Conservation (phyloP, 306 rosid species). For the Malus domestica region DNA sequence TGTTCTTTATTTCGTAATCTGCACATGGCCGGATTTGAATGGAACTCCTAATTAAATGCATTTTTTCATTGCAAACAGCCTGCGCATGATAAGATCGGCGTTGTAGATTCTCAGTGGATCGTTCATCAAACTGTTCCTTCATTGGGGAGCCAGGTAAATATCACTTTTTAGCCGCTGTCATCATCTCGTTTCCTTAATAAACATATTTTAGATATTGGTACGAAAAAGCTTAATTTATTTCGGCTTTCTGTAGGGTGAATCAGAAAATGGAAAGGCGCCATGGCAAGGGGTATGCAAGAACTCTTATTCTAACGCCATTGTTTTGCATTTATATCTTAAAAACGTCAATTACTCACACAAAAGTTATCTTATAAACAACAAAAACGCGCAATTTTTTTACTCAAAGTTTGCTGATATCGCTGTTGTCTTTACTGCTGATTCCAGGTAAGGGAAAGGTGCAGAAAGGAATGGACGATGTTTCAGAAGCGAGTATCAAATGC, state of each 20-base stretch:
- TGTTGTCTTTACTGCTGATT: conserved; percentile 11
- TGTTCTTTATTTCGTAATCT: neutral
- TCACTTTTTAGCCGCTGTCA: neutral
- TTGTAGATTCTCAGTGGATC: conserved; percentile 96
- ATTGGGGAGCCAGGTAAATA: conserved; percentile 75
- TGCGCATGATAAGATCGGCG: conserved; percentile 97
- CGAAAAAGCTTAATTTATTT: neutral
- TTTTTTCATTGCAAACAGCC: conserved; percentile 43
- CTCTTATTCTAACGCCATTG: neutral
- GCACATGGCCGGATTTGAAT: neutral
- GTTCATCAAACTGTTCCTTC: conserved; percentile 90
- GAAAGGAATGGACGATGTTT: conserved; percentile 94
- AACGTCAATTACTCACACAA: neutral
- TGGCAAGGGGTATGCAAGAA: conserved; percentile 74
- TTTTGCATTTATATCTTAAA: neutral
- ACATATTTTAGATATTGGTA: neutral
- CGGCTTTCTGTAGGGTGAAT: conserved; percentile 54
- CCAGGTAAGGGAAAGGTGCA: conserved; percentile 95
- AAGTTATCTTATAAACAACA: neutral
- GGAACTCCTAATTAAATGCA: conserved; percentile 2
- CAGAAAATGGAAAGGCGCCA: conserved; percentile 58
- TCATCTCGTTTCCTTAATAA: neutral
- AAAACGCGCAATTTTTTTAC: neutral
- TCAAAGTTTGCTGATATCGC: conserved; percentile 12
- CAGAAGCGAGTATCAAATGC: conserved; percentile 72